Evolutionary conservation across 2,329 filamentous ascomycete genomes (phyloP).

Genomic region (Talaromyces pinophilus): DNA sequence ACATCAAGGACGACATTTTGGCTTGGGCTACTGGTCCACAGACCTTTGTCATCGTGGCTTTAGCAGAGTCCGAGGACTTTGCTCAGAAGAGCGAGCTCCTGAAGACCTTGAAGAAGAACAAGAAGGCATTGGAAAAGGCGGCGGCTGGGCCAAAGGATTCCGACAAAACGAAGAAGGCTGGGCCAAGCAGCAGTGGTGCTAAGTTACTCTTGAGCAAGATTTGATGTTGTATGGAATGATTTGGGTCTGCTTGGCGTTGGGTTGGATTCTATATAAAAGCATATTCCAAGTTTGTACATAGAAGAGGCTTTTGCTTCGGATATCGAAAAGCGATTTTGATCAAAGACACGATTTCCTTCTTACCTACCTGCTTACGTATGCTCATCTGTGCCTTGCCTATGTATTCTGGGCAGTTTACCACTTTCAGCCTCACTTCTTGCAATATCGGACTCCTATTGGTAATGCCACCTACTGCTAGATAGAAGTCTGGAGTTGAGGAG

Average conservation of each 20-base stretch:
- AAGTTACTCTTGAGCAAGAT: conserved; percentile 43
- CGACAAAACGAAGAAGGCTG: conserved; percentile 41
- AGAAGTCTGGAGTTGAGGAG: not conserved
- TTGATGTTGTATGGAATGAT: conserved; percentile 24
- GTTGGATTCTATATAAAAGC: conserved; percentile 15
- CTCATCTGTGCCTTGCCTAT: not conserved
- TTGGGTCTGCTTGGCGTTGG: not conserved
- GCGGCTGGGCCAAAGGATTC: conserved; percentile 57
- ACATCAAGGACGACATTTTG: conserved; percentile 73
- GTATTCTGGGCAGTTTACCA: not conserved
- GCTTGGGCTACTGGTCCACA: conserved; percentile 85
- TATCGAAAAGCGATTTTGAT: not conserved
- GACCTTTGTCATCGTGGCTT: conserved; percentile 79
- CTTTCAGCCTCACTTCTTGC: not conserved
- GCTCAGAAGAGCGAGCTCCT: conserved; percentile 65
- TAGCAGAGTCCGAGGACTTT: conserved; percentile 76
- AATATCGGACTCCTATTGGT: not conserved
- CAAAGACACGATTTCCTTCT: not conserved
- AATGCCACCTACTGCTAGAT: not conserved
- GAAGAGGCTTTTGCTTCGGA: conserved; percentile 12
- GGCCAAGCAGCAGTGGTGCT: conserved; percentile 50
- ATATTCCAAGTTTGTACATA: conserved; percentile 19
- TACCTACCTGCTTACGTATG: not conserved
- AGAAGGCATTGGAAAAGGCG: conserved; percentile 64
- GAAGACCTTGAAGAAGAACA: conserved; percentile 70